Evolutionary conservation across 2,329 filamentous ascomycete species (phyloP).

Genomic region (Aspergillus sclerotialis): DNA sequence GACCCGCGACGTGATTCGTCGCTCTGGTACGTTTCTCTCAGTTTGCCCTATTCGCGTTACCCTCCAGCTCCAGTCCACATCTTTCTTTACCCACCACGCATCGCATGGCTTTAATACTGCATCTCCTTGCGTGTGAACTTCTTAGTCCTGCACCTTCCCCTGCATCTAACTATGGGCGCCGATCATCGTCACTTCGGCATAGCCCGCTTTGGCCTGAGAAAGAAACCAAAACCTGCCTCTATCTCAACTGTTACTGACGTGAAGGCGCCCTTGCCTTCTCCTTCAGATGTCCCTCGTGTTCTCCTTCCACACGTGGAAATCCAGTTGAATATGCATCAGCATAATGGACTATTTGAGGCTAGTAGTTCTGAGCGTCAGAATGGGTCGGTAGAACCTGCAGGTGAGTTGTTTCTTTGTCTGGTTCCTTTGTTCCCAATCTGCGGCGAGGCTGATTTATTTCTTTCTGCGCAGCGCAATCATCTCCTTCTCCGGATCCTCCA

Average conservation of each 20-base stretch:
- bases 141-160: neutral
- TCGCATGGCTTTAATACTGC: too few species aligned
- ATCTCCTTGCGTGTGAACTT: too few species aligned
- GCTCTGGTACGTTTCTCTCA: too few species aligned
- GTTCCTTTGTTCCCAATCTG: too few species aligned
- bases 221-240: slow-evolving; percentile 16
- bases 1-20: too few species aligned
- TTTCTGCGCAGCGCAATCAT: neutral
- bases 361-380: slow-evolving; percentile 18
- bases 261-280: slow-evolving; percentile 12
- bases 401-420: slow-evolving; percentile 10
- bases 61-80: too few species aligned
- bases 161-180: slow-evolving; percentile 4
- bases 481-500: slow-evolving; percentile 16
- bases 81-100: too few species aligned
- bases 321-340: slow-evolving; percentile 37
- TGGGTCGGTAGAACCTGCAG: slow-evolving; percentile 15
- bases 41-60: too few species aligned
- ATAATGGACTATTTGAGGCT: slow-evolving; percentile 31
- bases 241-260: slow-evolving; percentile 24
- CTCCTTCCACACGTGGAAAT: slow-evolving; percentile 36
- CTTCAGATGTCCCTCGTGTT: slow-evolving; percentile 27
- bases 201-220: slow-evolving; percentile 23
- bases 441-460: neutral
- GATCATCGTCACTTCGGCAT: slow-evolving; percentile 10